Percentiles rank a stretch among this genome's conserved stretches.
phyloP scores from a whole-genome alignment of 1,284 basidiomycete species.

The Caloboletus firmus region DNA sequence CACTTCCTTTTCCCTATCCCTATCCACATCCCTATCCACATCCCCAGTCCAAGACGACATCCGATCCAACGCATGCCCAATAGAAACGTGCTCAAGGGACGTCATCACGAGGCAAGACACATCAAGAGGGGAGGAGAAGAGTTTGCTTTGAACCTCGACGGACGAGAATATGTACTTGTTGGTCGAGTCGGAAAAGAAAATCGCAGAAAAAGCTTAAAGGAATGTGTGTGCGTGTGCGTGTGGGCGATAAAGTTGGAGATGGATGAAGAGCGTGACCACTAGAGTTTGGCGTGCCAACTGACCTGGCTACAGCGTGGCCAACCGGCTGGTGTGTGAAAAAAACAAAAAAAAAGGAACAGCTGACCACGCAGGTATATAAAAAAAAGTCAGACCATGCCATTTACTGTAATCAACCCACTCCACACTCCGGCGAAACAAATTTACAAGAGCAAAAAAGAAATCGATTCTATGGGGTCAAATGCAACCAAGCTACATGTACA shows the following conservation, averaged over 20 bases:
- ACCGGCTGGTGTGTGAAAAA: background rate
- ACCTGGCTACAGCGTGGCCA: too few relatives aligned
- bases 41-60: constrained; percentile 3
- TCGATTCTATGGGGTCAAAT: constrained; percentile 19
- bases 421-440: background rate
- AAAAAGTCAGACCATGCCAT: background rate
- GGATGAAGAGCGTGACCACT: too few relatives aligned
- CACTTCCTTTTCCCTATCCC: background rate
- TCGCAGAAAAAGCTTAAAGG: background rate
- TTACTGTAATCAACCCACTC: background rate
- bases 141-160: too few relatives aligned
- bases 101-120: constrained; percentile 26
- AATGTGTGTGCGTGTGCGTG: constrained; percentile 1
- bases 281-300: background rate
- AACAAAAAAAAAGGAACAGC: background rate
- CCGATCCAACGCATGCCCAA: constrained; percentile 12
- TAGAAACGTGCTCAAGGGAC: constrained; percentile 21
- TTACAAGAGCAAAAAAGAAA: background rate
- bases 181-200: background rate
- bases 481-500: constrained; percentile 32
- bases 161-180: too few relatives aligned
- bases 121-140: background rate
- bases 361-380: too few relatives aligned
- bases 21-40: background rate
- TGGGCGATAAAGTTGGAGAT: too few relatives aligned